phyloP scores from a whole-genome alignment of 352 stramenopile genomes.

The Phytopythium helicoides region DNA sequence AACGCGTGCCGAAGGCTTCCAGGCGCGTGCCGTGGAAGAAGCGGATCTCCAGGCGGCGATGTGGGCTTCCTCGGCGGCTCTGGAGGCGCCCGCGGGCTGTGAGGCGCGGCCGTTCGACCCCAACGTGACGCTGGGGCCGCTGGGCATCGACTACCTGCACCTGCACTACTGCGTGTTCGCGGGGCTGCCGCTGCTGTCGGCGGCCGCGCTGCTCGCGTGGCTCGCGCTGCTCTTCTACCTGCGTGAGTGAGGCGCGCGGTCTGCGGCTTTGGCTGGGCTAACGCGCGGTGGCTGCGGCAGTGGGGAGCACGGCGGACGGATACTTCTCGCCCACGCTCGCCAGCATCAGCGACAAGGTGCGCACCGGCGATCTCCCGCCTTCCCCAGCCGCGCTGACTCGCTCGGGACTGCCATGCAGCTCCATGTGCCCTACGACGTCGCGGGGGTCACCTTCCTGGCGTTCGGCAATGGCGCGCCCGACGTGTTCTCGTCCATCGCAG shows the following conservation, averaged over 20 bases:
- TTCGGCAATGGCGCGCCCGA: conserved; percentile 98
- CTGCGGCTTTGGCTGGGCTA: no score
- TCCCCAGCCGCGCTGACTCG: no score
- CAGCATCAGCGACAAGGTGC: conserved; percentile 92
- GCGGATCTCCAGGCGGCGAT: no score
- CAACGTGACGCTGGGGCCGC: conserved; percentile 68
- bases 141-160: conserved; percentile 79
- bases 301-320: conserved; percentile 96
- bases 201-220: conserved; percentile 56
- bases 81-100: conserved; percentile 15
- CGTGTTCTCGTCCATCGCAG: conserved; percentile 91
- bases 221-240: conserved; percentile 82
- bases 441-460: conserved; percentile 96
- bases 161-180: conserved; percentile 71
- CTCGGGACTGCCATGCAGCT: conserved; percentile 26
- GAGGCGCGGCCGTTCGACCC: conserved; percentile 32
- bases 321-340: conserved; percentile 97
- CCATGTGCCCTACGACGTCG: conserved; percentile 89
- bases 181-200: conserved; percentile 46
- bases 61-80: no score
- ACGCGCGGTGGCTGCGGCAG: conserved; percentile 19
- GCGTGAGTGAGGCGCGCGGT: no score
- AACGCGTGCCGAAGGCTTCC: no score
- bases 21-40: no score
- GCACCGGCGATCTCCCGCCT: background rate